Evolutionary conservation across 2,329 filamentous ascomycete genomes (phyloP), one percentile per base, ranked within the genome.

Genomic region (Fusarium sp.): DNA sequence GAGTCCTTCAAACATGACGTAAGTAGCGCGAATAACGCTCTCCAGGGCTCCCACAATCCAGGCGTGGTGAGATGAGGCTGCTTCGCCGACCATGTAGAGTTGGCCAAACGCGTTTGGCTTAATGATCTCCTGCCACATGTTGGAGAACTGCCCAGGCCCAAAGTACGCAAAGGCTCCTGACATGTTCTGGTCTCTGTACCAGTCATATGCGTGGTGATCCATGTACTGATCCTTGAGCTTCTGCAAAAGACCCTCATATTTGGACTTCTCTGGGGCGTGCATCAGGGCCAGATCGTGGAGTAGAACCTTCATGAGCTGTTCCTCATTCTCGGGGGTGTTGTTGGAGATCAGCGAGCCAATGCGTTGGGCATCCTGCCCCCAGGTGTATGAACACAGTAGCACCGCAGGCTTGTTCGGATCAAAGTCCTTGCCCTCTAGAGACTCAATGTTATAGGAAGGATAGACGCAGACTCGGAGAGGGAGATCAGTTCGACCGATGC

Each of bases 381-480:
- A 78, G 0, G 76, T 77, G 56, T 77, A 78, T 0, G 74, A 77
- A 9, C 74, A 76, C 0, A 78, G n/a, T 9, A 78, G 72, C 2
- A 78, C 76, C 0, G 68, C 57, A 4, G 75, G 60, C 22, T 75
- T 67, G 0, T 69, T 14, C 0, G 69, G n/a, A 2, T 70, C 45
- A 61, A 62, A 77, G 0, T 59, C 27, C 2, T 54, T 5, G 10
- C 68, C 65, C 29, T 69, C 48, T 1, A 52, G 43, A 2, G 22
- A 33, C 10, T 68, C 5, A 1, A 75, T 76, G 48, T 78, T 78
- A 31, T 82, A 82, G 0, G 81, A 82, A 0, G 80, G 81, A 39
- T 82, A 82, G 1, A 82, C 81, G 2, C 77, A 81, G 24, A 79
- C 77, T 0, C 80, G 78, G 11, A 82, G 76, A 0, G 80, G 80